phyloP scores from a whole-genome alignment of 2,329 filamentous ascomycete genomes.

The Geosmithia morbida region DNA sequence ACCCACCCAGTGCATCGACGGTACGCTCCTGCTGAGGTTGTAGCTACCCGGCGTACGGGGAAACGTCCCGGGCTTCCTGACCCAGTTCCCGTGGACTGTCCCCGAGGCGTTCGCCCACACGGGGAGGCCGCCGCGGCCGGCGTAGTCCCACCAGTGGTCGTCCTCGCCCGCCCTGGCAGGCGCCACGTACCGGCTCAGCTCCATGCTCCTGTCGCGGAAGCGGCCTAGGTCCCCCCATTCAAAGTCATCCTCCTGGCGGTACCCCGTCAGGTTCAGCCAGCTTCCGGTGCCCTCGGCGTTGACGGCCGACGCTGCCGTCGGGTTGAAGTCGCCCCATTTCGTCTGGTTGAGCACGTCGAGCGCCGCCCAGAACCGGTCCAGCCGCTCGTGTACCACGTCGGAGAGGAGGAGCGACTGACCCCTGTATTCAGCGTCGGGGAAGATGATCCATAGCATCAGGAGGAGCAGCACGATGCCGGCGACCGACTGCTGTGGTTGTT shows the following conservation, averaged over 20 bases:
- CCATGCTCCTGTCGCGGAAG: constrained; percentile 50
- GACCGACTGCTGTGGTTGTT: constrained; percentile 1
- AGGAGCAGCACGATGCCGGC: constrained; percentile 22
- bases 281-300: constrained; percentile 6
- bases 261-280: constrained; percentile 62
- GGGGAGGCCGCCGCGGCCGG: constrained; percentile 20
- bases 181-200: constrained; percentile 41
- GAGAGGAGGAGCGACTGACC: constrained; percentile 17
- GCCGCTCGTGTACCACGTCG: constrained; percentile 24
- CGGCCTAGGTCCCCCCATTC: constrained; percentile 60
- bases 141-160: constrained; percentile 21
- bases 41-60: constrained; percentile 30
- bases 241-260: constrained; percentile 58
- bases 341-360: constrained; percentile 40
- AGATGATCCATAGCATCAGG: constrained; percentile 18
- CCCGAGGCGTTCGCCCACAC: constrained; percentile 73
- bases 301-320: constrained; percentile 13
- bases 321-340: constrained; percentile 45
- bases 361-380: constrained; percentile 35
- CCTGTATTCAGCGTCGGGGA: constrained; percentile 19
- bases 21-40: constrained; percentile 52
- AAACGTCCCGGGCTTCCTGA: constrained; percentile 37
- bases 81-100: constrained; percentile 63
- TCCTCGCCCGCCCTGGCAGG: constrained; percentile 17
- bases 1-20: constrained; percentile 50